Evolutionary conservation across 2,329 filamentous ascomycete species (phyloP), one percentile per base, ranked within the genome.

Genomic region (Penicillium sp.): DNA sequence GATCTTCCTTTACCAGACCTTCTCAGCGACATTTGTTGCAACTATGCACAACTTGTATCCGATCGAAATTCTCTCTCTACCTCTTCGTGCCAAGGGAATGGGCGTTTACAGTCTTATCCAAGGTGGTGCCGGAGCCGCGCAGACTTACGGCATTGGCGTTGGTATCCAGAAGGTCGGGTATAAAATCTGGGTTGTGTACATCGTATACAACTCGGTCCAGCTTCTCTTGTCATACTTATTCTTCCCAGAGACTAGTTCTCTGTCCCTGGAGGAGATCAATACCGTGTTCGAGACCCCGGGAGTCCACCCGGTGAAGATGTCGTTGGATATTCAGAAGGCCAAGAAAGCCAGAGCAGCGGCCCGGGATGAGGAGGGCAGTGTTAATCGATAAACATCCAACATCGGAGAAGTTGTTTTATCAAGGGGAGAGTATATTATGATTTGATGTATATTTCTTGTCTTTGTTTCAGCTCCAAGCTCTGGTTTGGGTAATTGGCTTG

Each of bases 261-360:
- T 81, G 35, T 77, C 73, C 22, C 71, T 84, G 41, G 82, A 84
- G 65, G 81, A 84, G 68, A 84, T 84, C 48, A 81, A 84, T 60
- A 78, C 78, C 41, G 82, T 85, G 53, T 85, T 86, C 56, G 82
- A 78, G 60, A 78, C 76, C 0, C 69, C 71, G 5, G 75, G 74
- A 7, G 70, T 77, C 16, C 56, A 63, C 40, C 76, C 76, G 7
- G 76, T 78, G 2, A 77, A 77, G 67, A 77, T 78, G 73, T 74
- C 68, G 10, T 54, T 72, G 58, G 67, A 75, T 60, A 74, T 77
- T 19, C 68, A 76, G 53, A 73, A 69, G 50, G 73, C 74, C 17
- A 75, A 75, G 65, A 73, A 67, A 52, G 69, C 70, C 51, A 69
- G 66, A 56, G 53, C 40, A 2, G 55, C 67, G 25, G 50, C 58